Percentiles rank a stretch among this genome's conserved stretches.
Evolutionary conservation across 2,329 filamentous ascomycete species (phyloP).

Genomic region (Coleophoma crateriformis): DNA sequence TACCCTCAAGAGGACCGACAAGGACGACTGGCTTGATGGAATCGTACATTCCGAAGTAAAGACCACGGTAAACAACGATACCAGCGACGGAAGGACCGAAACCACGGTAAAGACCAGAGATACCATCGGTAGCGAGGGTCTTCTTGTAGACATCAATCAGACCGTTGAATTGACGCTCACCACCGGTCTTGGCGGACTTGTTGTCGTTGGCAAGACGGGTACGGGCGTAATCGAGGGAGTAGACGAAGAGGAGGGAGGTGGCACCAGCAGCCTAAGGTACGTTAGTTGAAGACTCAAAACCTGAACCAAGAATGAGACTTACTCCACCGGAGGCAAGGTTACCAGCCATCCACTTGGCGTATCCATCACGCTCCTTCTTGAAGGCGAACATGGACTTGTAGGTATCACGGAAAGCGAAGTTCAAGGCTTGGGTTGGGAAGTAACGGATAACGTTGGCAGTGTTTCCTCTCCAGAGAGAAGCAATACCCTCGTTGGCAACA

Average conservation of each 20-base stretch:
- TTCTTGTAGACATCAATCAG: constrained; percentile 99
- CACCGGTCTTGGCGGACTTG: constrained; percentile 95
- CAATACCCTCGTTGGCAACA: constrained; percentile 82
- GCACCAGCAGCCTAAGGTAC: constrained; percentile 78
- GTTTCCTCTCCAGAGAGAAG: constrained; percentile 98
- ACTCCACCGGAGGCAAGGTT: constrained; percentile 99
- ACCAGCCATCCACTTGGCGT: constrained; percentile 97
- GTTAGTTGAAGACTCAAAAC: constrained; percentile 6
- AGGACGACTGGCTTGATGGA: constrained; percentile 99
- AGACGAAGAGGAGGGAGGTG: constrained; percentile 99
- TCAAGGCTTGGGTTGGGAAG: constrained; percentile 99
- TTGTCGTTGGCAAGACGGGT: constrained; percentile 99
- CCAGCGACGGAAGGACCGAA: constrained; percentile 99
- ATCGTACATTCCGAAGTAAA: constrained; percentile 99
- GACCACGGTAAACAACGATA: constrained; percentile 99
- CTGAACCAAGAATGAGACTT: constrained; percentile 38
- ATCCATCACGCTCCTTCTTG: constrained; percentile 99
- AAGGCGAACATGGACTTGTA: constrained; percentile 99
- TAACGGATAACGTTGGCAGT: constrained; percentile 99
- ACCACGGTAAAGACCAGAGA: constrained; percentile 99
- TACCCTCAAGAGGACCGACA: constrained; percentile 84
- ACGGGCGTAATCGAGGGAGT: constrained; percentile 99
- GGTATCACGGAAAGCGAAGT: constrained; percentile 99
- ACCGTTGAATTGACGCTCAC: constrained; percentile 99
- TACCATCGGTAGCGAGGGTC: constrained; percentile 97